phyloP scores from a whole-genome alignment of 768 basidiomycete species.

The Leccinellum luteum region DNA sequence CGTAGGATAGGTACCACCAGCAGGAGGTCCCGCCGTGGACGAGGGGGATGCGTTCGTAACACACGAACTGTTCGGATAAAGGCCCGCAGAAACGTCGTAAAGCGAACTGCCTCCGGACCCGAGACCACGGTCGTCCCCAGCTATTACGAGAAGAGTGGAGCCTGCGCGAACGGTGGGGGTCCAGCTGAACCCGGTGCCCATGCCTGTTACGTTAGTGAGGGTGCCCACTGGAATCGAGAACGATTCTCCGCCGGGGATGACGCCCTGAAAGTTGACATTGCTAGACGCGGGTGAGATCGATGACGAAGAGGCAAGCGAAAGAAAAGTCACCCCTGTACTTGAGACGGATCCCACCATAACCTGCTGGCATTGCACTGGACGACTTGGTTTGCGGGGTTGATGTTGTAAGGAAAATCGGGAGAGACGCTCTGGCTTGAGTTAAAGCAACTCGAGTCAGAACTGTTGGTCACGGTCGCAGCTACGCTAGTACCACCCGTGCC shows the following conservation, averaged over 20 bases:
- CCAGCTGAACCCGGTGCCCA: slow-evolving; percentile 72
- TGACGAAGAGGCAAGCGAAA: background rate
- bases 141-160: slow-evolving; percentile 63
- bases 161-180: slow-evolving; percentile 60
- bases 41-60: slow-evolving; percentile 62
- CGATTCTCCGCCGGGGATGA: slow-evolving; percentile 79
- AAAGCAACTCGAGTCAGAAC: slow-evolving; percentile 59
- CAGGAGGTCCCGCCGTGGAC: slow-evolving; percentile 73
- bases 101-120: slow-evolving; percentile 66
- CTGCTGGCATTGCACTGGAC: slow-evolving; percentile 63
- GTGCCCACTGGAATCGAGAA: slow-evolving; percentile 56
- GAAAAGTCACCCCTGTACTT: slow-evolving; percentile 50
- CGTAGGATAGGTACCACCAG: slow-evolving; percentile 71
- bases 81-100: slow-evolving; percentile 53
- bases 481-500: slow-evolving; percentile 76
- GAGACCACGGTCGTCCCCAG: slow-evolving; percentile 62
- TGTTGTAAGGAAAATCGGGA: slow-evolving; percentile 57
- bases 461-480: slow-evolving; percentile 51
- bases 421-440: slow-evolving; percentile 44
- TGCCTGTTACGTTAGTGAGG: slow-evolving; percentile 39
- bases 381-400: slow-evolving; percentile 60
- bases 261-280: slow-evolving; percentile 58
- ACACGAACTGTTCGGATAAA: slow-evolving; percentile 51
- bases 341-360: slow-evolving; percentile 59
- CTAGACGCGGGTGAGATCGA: slow-evolving; percentile 31